Evolutionary conservation across 257 asterid genomes (phyloP), one percentile per base, ranked within the genome.

Genomic region (Echium plantagineum): DNA sequence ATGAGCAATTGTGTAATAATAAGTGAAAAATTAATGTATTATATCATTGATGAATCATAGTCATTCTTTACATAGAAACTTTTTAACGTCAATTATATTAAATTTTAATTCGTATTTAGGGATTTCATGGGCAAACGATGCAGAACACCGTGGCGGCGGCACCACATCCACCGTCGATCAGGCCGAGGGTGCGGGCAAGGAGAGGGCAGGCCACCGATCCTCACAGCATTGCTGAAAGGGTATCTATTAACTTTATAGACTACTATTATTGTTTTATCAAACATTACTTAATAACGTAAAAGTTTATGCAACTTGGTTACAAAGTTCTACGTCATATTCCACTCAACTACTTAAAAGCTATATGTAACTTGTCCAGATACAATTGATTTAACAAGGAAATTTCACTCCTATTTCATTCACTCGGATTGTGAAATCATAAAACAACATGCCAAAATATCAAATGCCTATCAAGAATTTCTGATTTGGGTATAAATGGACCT

Each of bases 121-220:
- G 91, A 57, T 93, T 83, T 72, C 95, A 79, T 64, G 96, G 86
- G 18, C 96, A 84, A 76, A 84, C 81, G 15, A 75, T 84, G 85
- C 73, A 79, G 30, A 69, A 70, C 54, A 71, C 89, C 42, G 80
- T 73, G 61, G 87, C 90, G 69, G 63, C 82, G 24, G 78, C 72
- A 51, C 91, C 95, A 1, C 91, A 84, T 66, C 95, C 95, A 21
- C 95, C 99, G 10, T 83, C 85, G 52, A 71, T 77, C 66, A 94
- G 97, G 48, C 99, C 97, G 20, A 83, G 99, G 76, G 97, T 93
- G 60, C 83, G 99, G 68, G 99, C 99, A 58, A 86, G 97, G 74
- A 78, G 99, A 78, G 97, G 97, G 68, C 99, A 93, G 76, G 99
- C 99, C 52, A 93, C 99, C 2, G 99, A 93, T 80, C 99, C 99